Percentiles rank a stretch among this genome's conserved stretches.
Conservation (phyloP, 352 stramenopile genomes). For the Globisporangium solare region DNA sequence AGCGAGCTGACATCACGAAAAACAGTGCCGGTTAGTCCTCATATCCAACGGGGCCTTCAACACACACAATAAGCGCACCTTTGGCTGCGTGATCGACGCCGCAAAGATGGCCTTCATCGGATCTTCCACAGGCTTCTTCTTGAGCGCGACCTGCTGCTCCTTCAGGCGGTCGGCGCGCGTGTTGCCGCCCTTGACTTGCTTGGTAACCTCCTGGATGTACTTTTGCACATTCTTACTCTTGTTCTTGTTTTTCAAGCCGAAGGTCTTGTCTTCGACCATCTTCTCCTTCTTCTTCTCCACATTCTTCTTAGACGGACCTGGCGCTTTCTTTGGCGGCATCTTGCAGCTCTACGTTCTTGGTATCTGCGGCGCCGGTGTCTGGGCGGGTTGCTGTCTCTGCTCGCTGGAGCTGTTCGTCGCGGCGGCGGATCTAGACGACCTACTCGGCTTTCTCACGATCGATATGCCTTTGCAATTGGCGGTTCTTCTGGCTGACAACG, state of each 20-base stretch:
- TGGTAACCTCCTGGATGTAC: slow-evolving; percentile 88
- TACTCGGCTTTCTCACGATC: not conserved
- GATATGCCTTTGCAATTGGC: not conserved
- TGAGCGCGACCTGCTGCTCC: slow-evolving; percentile 66
- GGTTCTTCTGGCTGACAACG: slow-evolving; percentile 3
- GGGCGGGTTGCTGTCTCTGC: not conserved
- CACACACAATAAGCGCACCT: slow-evolving; percentile 30
- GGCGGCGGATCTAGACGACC: not conserved
- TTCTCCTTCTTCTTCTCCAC: slow-evolving; percentile 91
- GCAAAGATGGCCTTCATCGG: slow-evolving; percentile 82
- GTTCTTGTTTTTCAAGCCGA: slow-evolving; percentile 99
- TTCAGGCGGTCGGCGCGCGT: slow-evolving; percentile 77
- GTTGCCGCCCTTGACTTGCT: slow-evolving; percentile 84
- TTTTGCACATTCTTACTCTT: slow-evolving; percentile 96
- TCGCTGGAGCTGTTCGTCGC: not conserved
- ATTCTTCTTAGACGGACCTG: slow-evolving; percentile 76
- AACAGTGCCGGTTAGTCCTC: not conserved
- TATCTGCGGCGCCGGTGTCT: not conserved
- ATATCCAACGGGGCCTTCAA: slow-evolving; percentile 4
- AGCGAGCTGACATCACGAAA: slow-evolving; percentile 46
- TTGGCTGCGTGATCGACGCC: slow-evolving; percentile 83
- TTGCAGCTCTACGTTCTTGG: slow-evolving; percentile 1
- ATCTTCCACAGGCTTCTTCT: slow-evolving; percentile 77
- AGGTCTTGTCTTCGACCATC: slow-evolving; percentile 98
- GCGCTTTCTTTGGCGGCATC: slow-evolving; percentile 80